Evolutionary conservation across 441 rosid species (phyloP), one percentile per base, ranked within the genome.

Genomic region (Erodium texanum): DNA sequence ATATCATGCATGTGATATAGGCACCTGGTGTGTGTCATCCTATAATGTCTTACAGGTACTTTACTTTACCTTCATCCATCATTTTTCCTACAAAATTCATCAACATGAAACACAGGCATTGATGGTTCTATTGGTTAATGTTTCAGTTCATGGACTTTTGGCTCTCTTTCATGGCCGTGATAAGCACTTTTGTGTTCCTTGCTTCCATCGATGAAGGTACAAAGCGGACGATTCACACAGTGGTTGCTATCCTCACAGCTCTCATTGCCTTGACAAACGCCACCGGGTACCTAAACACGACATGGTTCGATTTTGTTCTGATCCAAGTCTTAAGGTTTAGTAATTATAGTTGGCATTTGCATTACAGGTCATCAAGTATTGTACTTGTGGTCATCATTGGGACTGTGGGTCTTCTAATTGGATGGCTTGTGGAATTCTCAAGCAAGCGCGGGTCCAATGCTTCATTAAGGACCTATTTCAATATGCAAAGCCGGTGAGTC

Each of bases 91-190:
- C 29, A 1, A 27, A 27, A 27, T 4, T 27, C 29, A 27, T 27
- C 29, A 27, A 4, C 29, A 27, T 27, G 29, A 27, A 27, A 27
- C 29, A 27, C 29, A 27, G 4, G 29, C 29, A 27, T 27, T 4
- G n/a, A 52, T 52, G 59, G 59, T 52, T 52, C 59, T 8, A 52
- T 66, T 73, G 61, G 61, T 66, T 66, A 65, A 69, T 73, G 69
- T 77, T 82, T 80, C 95, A 93, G 97, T 93, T 93, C 81, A 86
- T 93, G 99, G 99, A 91, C 82, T 93, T 93, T 71, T 93, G 99
- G 99, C 96, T 91, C 70, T 93, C 99, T 62, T 93, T 93, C 85
- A 89, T 93, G 96, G 99, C 96, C 41, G 96, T 93, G 24, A 86
- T 89, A 73, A 88, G 93, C 83, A 93, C 96, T 20, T 91, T 93